These are phyloP conservation scores for Avicennia marina DNA, from an alignment of 257 asterid genomes.

Conservation along the genomic window DNA sequence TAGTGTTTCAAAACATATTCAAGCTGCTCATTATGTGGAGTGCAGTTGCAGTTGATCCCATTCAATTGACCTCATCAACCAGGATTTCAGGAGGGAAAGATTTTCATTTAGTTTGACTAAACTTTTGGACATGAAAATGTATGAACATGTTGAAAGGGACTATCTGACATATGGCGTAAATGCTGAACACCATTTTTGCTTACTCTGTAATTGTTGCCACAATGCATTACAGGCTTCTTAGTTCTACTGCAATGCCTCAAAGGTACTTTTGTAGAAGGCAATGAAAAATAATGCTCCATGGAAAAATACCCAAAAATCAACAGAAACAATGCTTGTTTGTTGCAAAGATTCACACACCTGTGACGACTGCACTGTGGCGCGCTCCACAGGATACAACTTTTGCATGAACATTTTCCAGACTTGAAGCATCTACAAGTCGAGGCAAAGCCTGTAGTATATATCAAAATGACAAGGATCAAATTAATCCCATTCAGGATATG, in stretches of 20 bases:
- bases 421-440: constrained; percentile 78
- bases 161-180: background rate
- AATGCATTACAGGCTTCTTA: background rate
- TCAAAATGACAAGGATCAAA: constrained; percentile 2
- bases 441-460: constrained; percentile 63
- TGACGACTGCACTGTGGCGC: constrained; percentile 80
- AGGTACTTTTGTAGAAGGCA: background rate
- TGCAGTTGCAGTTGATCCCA: no score
- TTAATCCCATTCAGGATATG: background rate
- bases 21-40: no score
- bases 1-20: no score
- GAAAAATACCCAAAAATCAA: background rate
- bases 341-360: constrained; percentile 44
- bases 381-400: constrained; percentile 92
- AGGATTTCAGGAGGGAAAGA: no score
- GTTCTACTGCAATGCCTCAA: background rate
- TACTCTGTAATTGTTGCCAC: background rate
- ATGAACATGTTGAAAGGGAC: no score
- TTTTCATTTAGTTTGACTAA: no score
- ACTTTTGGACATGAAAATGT: no score
- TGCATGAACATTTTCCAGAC: constrained; percentile 71
- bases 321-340: background rate
- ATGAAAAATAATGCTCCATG: background rate
- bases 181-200: background rate
- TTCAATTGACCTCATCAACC: no score